These are phyloP conservation scores for Penicillium malachiteum DNA, from an alignment of 495 filamentous ascomycete species.

Conservation along the genomic window DNA sequence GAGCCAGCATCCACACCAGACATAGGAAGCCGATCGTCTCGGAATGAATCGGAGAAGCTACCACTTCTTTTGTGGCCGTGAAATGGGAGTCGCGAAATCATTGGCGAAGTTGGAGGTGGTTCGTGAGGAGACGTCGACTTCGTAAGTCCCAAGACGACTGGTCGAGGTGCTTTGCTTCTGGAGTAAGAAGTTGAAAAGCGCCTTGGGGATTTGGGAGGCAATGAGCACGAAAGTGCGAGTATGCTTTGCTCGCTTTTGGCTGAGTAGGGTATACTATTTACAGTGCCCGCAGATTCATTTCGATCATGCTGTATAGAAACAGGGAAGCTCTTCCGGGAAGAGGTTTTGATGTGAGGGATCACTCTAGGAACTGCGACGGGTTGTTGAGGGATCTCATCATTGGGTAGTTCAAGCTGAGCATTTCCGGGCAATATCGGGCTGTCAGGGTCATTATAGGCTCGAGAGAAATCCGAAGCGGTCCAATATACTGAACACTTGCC, in stretches of 20 bases:
- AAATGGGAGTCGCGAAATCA: conserved; percentile 34
- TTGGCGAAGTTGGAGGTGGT: conserved; percentile 30
- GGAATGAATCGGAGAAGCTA: conserved; percentile 83
- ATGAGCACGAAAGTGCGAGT: conserved; percentile 77
- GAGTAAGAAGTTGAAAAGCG: conserved; percentile 39
- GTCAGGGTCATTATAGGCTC: conserved; percentile 55
- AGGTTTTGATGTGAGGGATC: conserved; percentile 22
- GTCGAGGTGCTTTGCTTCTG: conserved; percentile 59
- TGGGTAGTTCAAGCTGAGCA: conserved; percentile 29
- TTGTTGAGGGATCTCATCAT: conserved; percentile 18
- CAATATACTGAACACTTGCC: conserved; percentile 85
- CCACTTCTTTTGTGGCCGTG: conserved; percentile 68
- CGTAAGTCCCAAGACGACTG: conserved; percentile 46
- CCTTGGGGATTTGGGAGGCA: conserved; percentile 64
- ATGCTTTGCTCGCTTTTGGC: conserved; percentile 56
- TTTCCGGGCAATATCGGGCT: conserved; percentile 75
- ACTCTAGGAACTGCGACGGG: conserved; percentile 1
- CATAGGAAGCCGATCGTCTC: conserved; percentile 66
- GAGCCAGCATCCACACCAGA: conserved; percentile 23
- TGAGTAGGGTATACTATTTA: conserved; percentile 45
- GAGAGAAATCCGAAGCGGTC: conserved; percentile 66
- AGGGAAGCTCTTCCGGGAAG: conserved; percentile 25
- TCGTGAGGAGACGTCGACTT: conserved; percentile 27
- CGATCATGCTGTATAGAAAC: conserved; percentile 38
- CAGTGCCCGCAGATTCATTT: conserved; percentile 44